Base-by-base conservation (phyloP, 768 basidiomycete species). In the Trametopsis cervina region DNA sequence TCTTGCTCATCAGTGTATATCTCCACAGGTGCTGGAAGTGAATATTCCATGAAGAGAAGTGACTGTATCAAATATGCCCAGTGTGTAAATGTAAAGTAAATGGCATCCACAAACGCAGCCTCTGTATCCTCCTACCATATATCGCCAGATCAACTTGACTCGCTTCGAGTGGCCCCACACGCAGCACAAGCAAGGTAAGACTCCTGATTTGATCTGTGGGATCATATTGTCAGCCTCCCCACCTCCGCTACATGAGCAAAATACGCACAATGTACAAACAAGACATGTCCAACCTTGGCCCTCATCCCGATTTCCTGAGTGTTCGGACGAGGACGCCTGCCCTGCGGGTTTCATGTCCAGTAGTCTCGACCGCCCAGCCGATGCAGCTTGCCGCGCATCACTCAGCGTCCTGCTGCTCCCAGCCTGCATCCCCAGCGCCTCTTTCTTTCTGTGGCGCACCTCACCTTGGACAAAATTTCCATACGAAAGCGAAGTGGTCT, bases 261-360 rank as follows among this genome's bases (percentile, higher is more conserved):
- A 15, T 40, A 57, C 83, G 64, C 57, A 85, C 84, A 86, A 60
- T 4, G 84, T 87, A 50, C 84, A 87, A 18, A 78, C 66, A 11
- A 65, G 54, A 56, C 84, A 87, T 36, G 59, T 58, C 84, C 84
- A 85, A 15, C 54, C 47, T 18, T 44, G 46, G 17, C 36, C 48
- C 35, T n/a, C 22, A 0, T 24, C 21, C n/a, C 13, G n/a, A n/a
- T n/a, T n/a, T n/a, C n/a, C n/a, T n/a, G n/a, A n/a, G n/a, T n/a
- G n/a, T n/a, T n/a, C n/a, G n/a, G n/a, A n/a, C n/a, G n/a, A n/a
- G n/a, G n/a, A n/a, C n/a, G n/a, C n/a, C n/a, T n/a, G n/a, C n/a
- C n/a, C 11, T 44, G 13, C 40, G n/a, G 27, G 50, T 15, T 20
- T 23, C 26, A 15, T 10, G 22, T 21, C 52, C 12, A 39, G 39